phyloP scores from a whole-genome alignment of 2,329 filamentous ascomycete species.

The Passalora sequoiae region DNA sequence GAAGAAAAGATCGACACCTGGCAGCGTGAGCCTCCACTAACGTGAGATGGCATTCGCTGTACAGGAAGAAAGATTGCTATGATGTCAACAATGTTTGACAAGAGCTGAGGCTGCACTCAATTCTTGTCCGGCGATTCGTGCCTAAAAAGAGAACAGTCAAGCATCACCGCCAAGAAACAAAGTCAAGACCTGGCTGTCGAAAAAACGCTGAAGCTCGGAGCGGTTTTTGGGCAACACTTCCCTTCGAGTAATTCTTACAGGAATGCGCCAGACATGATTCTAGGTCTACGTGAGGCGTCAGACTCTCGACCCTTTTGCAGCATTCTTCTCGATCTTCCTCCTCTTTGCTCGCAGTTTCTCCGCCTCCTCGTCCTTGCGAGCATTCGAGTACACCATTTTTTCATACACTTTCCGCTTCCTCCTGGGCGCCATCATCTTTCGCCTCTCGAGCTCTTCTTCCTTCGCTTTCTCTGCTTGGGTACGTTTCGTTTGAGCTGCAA shows the following conservation, averaged over 20 bases:
- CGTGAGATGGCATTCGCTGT: constrained; percentile 7
- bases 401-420: constrained; percentile 97
- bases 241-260: no score
- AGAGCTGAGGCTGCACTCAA: no score
- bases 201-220: no score
- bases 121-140: no score
- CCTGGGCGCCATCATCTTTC: constrained; percentile 97
- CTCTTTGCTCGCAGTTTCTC: constrained; percentile 83
- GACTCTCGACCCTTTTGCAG: no score
- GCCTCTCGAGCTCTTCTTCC: constrained; percentile 81
- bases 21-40: constrained; percentile 6
- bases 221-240: no score
- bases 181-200: no score
- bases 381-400: constrained; percentile 95
- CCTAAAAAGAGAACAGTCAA: no score
- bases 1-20: constrained; percentile 10
- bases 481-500: constrained; percentile 63
- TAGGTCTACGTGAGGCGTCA: no score
- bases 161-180: no score
- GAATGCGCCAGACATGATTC: no score
- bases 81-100: constrained; percentile 3
- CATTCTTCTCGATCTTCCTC: constrained; percentile 67
- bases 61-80: constrained; percentile 6
- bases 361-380: constrained; percentile 85
- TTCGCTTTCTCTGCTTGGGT: constrained; percentile 61